Conservation (phyloP, 1,284 basidiomycete genomes). For the Ceratobasidium sp. region DNA sequence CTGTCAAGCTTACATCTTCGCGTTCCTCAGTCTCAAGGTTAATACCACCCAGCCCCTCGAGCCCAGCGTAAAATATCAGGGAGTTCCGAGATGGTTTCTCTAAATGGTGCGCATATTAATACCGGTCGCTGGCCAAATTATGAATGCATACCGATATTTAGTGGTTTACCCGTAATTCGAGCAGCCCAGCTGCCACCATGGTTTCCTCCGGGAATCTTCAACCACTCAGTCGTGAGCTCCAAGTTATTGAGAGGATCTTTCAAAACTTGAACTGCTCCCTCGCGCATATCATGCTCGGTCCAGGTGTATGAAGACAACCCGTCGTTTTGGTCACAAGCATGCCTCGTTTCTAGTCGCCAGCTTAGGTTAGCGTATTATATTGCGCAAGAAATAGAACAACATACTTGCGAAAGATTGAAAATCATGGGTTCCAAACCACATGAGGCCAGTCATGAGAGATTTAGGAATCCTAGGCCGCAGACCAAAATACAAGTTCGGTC, state of each 20-base stretch:
- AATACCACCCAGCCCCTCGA: conserved; percentile 86
- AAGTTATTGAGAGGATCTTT: conserved; percentile 86
- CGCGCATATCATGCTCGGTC: conserved; percentile 86
- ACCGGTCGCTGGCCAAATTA: neutral
- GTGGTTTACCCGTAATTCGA: conserved; percentile 83
- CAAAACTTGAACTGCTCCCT: conserved; percentile 86
- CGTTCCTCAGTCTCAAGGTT: conserved; percentile 80
- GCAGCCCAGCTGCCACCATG: conserved; percentile 92
- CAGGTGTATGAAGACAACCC: conserved; percentile 84
- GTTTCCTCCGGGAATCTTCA: conserved; percentile 82
- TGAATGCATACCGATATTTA: conserved; percentile 67
- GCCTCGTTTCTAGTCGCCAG: conserved; percentile 83
- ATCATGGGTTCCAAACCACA: conserved; percentile 90
- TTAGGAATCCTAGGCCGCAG: conserved; percentile 84
- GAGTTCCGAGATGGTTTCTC: conserved; percentile 69
- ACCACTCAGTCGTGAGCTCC: conserved; percentile 81
- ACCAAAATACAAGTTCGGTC: conserved; percentile 94
- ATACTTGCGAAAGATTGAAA: conserved; percentile 74
- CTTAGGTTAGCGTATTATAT: neutral
- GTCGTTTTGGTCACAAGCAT: conserved; percentile 91
- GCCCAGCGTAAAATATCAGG: conserved; percentile 84
- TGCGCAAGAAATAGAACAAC: conserved; percentile 50
- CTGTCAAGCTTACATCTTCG: conserved; percentile 65
- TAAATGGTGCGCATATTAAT: conserved; percentile 49
- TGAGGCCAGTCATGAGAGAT: conserved; percentile 88